phyloP scores from a whole-genome alignment of 73 alveolate species.

The Symbiodinium pilosum region DNA sequence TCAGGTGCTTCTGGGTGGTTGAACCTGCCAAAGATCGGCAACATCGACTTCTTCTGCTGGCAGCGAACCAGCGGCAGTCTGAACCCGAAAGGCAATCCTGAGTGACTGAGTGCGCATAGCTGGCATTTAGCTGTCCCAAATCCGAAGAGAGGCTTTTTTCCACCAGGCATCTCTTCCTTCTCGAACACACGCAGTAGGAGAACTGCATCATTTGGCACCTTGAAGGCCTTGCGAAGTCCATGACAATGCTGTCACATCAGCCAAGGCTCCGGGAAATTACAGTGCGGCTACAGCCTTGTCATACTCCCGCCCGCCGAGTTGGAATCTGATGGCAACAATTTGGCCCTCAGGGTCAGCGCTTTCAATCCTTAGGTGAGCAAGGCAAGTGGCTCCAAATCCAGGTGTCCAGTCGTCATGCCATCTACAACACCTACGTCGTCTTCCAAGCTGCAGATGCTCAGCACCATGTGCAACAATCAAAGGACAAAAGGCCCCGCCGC shows the following conservation, averaged over 20 bases:
- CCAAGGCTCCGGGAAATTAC: not conserved
- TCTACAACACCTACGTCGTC: not conserved
- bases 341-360: not conserved
- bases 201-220: slow-evolving; percentile 31
- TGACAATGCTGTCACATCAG: not conserved
- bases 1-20: too few species aligned
- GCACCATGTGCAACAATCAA: slow-evolving; percentile 28
- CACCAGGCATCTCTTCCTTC: slow-evolving; percentile 22
- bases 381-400: too few species aligned
- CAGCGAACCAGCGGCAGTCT: not conserved
- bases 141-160: too few species aligned
- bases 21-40: not conserved
- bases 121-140: too few species aligned
- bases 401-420: too few species aligned
- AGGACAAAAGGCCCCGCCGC: too few species aligned
- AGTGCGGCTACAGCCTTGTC: not conserved
- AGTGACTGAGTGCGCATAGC: not conserved
- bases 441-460: slow-evolving; percentile 30
- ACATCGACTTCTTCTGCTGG: not conserved
- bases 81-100: not conserved
- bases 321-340: not conserved
- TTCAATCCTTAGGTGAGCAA: not conserved
- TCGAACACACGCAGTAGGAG: slow-evolving; percentile 58
- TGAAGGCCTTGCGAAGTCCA: not conserved
- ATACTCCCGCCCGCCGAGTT: not conserved